Conservation (phyloP, 1,284 basidiomycete species). For the Filobasidium uniguttulatum region DNA sequence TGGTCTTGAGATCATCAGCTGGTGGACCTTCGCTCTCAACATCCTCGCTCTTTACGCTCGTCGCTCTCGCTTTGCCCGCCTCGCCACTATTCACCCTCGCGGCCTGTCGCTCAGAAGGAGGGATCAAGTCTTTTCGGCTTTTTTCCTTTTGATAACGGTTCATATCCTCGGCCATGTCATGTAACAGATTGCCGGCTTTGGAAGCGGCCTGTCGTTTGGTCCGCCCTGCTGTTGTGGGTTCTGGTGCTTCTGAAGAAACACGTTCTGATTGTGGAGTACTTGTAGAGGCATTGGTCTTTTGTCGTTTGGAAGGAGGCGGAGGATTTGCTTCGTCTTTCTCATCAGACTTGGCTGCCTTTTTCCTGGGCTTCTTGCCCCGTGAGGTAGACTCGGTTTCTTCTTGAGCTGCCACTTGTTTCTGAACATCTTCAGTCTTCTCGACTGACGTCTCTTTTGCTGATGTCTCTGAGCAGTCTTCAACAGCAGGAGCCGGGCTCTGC, state of each 20-base stretch:
- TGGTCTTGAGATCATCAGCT: background rate
- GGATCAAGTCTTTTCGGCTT: conserved; percentile 32
- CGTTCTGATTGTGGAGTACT: too few relatives aligned
- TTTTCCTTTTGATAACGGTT: conserved; percentile 52
- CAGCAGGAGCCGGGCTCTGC: too few relatives aligned
- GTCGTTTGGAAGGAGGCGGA: too few relatives aligned
- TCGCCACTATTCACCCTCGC: conserved; percentile 23
- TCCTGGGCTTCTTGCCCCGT: background rate
- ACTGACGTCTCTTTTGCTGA: too few relatives aligned
- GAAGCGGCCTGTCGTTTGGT: conserved; percentile 45
- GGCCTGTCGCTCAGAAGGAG: conserved; percentile 21
- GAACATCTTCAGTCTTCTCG: background rate
- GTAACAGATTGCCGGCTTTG: conserved; percentile 49
- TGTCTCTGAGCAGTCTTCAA: too few relatives aligned
- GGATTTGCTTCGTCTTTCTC: background rate
- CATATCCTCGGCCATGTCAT: conserved; percentile 62
- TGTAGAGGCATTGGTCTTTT: too few relatives aligned
- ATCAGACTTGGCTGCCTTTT: background rate
- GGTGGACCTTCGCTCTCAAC: background rate
- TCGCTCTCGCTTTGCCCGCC: conserved; percentile 19
- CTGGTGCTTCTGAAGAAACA: conserved; percentile 39
- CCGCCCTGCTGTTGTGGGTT: conserved; percentile 11
- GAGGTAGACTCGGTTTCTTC: background rate
- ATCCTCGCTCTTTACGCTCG: too few relatives aligned
- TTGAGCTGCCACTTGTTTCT: too few relatives aligned